A percentile compares a stretch with the other conserved stretches of the same genome.
Evolutionary conservation across 805 yeast species (phyloP).

Genomic region (Ogataea methylovora): DNA sequence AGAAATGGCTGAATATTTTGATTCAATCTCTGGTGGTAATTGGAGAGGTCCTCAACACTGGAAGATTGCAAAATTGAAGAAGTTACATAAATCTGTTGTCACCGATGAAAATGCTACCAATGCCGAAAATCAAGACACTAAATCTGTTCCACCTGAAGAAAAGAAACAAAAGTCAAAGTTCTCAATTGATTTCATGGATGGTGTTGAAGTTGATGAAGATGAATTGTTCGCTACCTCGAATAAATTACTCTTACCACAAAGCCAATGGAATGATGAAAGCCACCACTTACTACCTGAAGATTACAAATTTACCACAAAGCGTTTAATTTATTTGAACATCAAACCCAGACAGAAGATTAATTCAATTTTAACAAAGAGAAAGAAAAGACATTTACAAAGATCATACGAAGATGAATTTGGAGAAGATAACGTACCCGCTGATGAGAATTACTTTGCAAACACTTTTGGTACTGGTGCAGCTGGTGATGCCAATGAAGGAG

Average conservation of each 20-base stretch:
- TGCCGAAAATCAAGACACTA: background rate
- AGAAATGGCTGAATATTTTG: conserved; percentile 66
- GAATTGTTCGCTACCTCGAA: conserved; percentile 20
- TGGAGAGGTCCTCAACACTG: conserved; percentile 96
- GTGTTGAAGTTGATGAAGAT: conserved; percentile 14
- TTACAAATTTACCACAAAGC: conserved; percentile 39
- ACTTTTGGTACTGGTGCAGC: conserved; percentile 34
- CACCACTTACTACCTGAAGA: conserved; percentile 40
- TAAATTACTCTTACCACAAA: conserved; percentile 17
- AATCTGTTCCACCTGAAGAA: conserved; percentile 3
- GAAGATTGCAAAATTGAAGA: conserved; percentile 52
- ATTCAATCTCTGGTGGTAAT: conserved; percentile 55
- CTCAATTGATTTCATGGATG: conserved; percentile 22
- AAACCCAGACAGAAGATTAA: conserved; percentile 32
- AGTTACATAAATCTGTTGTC: conserved; percentile 3
- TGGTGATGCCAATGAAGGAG: conserved; percentile 14
- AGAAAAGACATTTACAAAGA: conserved; percentile 7
- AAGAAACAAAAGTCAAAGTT: conserved; percentile 23
- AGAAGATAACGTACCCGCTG: conserved; percentile 32
- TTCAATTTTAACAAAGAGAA: conserved; percentile 17
- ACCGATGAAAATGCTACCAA: background rate
- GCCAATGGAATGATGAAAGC: conserved; percentile 6
- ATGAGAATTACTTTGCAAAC: conserved; percentile 45
- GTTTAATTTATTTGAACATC: conserved; percentile 37
- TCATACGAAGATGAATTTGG: conserved; percentile 1